phyloP scores from a whole-genome alignment of 2,329 filamentous ascomycete genomes.

The Scolecobasidium constrictum region DNA sequence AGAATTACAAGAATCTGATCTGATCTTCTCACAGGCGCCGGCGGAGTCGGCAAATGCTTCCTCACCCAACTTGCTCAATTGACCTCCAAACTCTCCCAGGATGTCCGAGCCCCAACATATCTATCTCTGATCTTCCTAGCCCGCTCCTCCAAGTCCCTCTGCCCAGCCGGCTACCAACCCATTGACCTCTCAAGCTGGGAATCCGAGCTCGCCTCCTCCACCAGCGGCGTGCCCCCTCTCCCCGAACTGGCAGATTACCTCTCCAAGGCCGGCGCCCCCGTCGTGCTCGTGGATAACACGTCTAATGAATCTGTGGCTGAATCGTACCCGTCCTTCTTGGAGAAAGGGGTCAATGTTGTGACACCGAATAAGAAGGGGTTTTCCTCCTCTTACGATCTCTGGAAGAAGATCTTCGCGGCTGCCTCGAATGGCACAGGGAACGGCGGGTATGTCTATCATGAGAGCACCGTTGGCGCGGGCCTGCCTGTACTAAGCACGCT shows the following conservation, averaged over 20 bases:
- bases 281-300: constrained; percentile 89
- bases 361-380: constrained; percentile 99
- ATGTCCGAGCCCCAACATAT: constrained; percentile 48
- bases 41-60: constrained; percentile 88
- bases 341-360: constrained; percentile 76
- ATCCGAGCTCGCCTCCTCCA: constrained; percentile 49
- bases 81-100: constrained; percentile 44
- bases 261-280: constrained; percentile 62
- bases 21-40: constrained; percentile 53
- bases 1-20: not conserved
- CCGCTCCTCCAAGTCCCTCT: constrained; percentile 73
- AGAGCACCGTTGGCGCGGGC: constrained; percentile 87
- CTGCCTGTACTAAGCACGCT: constrained; percentile 88
- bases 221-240: constrained; percentile 54
- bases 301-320: constrained; percentile 79
- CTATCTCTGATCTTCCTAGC: constrained; percentile 76
- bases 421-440: constrained; percentile 48
- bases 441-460: constrained; percentile 70
- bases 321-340: constrained; percentile 70
- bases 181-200: constrained; percentile 53
- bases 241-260: constrained; percentile 69
- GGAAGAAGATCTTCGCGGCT: constrained; percentile 75
- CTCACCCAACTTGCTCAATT: constrained; percentile 67
- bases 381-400: constrained; percentile 67
- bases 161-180: constrained; percentile 59